Conservation (phyloP, 1,284 basidiomycete species). For the Ganoderma leucocontextum region DNA sequence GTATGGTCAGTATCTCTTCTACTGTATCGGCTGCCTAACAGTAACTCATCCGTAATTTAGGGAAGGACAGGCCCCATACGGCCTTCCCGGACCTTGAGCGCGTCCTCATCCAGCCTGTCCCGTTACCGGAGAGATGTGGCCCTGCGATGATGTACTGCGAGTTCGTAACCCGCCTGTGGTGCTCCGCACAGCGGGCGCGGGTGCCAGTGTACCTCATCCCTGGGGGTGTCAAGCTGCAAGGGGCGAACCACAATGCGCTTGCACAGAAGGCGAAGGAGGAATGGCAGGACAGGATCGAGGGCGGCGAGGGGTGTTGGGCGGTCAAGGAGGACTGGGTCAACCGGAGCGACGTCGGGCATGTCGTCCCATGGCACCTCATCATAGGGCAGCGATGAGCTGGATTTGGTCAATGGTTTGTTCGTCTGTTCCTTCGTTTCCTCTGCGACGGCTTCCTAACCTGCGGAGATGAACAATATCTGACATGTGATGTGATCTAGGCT, state of each 20-base stretch:
- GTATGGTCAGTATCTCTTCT: not conserved
- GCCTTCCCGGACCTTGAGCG: not conserved
- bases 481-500: constrained; percentile 1
- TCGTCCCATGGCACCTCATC: constrained; percentile 5
- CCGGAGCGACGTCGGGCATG: constrained; percentile 4
- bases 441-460: not conserved
- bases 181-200: not conserved
- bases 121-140: not conserved
- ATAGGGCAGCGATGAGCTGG: not conserved
- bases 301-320: constrained; percentile 18
- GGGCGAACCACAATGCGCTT: no score
- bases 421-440: not conserved
- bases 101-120: constrained; percentile 9
- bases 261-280: constrained; percentile 4
- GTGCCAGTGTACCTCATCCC: constrained; percentile 12
- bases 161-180: constrained; percentile 6
- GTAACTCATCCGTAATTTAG: not conserved
- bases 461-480: not conserved
- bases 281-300: constrained; percentile 10
- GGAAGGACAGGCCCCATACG: not conserved
- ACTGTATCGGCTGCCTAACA: not conserved
- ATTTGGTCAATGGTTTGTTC: not conserved
- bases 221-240: not conserved
- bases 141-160: not conserved
- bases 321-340: constrained; percentile 7